phyloP scores from a whole-genome alignment of 148 eudicot species.

The Rhododendron vialii region DNA sequence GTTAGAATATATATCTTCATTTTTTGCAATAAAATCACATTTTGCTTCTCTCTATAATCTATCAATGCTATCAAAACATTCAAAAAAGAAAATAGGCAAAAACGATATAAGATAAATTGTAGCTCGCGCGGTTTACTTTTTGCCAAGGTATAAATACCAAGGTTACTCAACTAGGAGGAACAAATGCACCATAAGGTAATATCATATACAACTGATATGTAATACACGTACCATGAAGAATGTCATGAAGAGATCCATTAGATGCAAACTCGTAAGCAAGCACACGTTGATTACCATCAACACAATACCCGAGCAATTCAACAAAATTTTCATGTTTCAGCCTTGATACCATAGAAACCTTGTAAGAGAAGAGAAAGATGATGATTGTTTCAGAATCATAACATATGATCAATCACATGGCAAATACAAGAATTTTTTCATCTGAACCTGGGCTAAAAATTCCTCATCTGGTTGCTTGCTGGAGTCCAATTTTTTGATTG shows the following conservation, averaged over 20 bases:
- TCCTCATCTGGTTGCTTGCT: conserved; percentile 71
- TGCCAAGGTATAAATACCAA: not conserved
- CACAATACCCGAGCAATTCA: conserved; percentile 61
- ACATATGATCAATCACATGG: not conserved
- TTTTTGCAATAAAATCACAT: not conserved
- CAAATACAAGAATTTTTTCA: not conserved
- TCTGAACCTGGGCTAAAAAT: conserved; percentile 56
- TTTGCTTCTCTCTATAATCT: not conserved
- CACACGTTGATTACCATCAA: conserved; percentile 54
- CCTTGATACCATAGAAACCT: conserved; percentile 69
- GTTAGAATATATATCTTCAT: not conserved
- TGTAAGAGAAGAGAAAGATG: conserved; percentile 14
- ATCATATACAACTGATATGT: not conserved
- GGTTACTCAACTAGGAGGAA: not conserved
- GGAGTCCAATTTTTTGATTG: conserved; percentile 63
- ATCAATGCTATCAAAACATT: not conserved
- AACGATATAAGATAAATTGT: not conserved
- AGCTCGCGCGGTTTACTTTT: not conserved
- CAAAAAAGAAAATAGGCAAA: not conserved
- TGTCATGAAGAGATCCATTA: conserved; percentile 73
- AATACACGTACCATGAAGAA: conserved; percentile 61
- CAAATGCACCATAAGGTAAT: not conserved
- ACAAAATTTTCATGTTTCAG: conserved; percentile 68
- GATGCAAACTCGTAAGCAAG: conserved; percentile 72
- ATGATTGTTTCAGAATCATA: not conserved